Evolutionary conservation across 176 grass and related monocot species (phyloP), one percentile per base, ranked within the genome.

Genomic region (Lolium perenne): DNA sequence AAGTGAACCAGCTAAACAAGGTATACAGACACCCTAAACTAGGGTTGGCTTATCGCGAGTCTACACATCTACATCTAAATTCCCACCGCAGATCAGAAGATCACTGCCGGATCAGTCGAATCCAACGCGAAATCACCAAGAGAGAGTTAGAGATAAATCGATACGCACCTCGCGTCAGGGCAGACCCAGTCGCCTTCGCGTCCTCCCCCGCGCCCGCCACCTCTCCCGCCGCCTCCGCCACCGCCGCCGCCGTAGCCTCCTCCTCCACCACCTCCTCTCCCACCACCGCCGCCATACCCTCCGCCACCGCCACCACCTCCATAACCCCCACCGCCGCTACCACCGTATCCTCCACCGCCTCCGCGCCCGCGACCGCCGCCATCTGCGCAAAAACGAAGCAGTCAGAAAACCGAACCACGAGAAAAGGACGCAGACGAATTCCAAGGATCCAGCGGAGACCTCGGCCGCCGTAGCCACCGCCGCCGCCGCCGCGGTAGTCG

Each of bases 151-250:
- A 32, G 40, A 88, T 23, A 9, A 57, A 54, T 78, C 7, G 5
- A 68, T 58, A 76, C 80, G 14, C 10, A 95, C 94, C 91, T 91
- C 7, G 91, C 71, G 45, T 93, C 89, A 55, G 94, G 94, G 86
- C 94, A 95, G 79, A 88, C 84, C 94, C 94, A 95, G 86, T 93
- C 94, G 17, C 94, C 94, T 0, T 95, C 94, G n/a, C 94, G 91
- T 10, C 93, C 92, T 74, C 84, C 86, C 22, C 89, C 90, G 4
- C 90, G 87, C 0, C 92, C 81, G 20, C 77, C 63, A 68, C 89
- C 81, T 54, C 89, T 83, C 23, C 85, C 87, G 3, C 86, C 86
- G 2, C 85, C 87, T 14, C 88, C 87, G 2, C 89, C 86, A 9
- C 61, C 72, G 0, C 88, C 76, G 0, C 80, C 86, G 16, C 82